Percentiles rank a stretch among this genome's conserved stretches.
Conservation (phyloP, 2,329 filamentous ascomycete species). For the Geosmithia morbida region DNA sequence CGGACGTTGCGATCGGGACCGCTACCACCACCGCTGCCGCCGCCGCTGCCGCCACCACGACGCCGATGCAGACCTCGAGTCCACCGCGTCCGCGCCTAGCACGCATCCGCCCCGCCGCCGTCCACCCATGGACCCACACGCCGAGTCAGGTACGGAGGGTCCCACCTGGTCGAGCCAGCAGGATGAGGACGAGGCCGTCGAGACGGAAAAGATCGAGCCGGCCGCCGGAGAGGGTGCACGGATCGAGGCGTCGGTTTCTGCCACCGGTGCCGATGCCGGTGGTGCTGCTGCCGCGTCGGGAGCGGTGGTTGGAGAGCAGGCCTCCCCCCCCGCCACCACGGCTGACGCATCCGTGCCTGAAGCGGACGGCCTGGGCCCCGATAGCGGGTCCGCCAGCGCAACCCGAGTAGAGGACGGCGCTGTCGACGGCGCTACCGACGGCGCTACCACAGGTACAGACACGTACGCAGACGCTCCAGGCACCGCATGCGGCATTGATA, state of each 20-base stretch:
- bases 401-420: no score
- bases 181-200: no score
- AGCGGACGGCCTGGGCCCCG: no score
- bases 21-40: not conserved
- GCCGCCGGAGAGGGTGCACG: no score
- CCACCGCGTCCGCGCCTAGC: no score
- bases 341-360: not conserved
- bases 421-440: not conserved
- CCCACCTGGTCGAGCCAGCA: not conserved
- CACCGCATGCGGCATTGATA: not conserved
- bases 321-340: not conserved
- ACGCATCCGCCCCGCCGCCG: not conserved
- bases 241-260: no score
- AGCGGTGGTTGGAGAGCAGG: slow-evolving; percentile 3
- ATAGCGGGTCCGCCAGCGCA: no score
- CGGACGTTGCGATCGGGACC: no score
- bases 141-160: not conserved
- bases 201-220: not conserved
- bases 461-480: no score
- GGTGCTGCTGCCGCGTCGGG: not conserved
- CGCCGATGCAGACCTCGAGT: no score
- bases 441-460: not conserved
- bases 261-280: not conserved
- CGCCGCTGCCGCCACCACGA: not conserved
- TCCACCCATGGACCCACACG: not conserved